phyloP scores from a whole-genome alignment of 2,329 filamentous ascomycete species.

The Tolypocladium pustulatum region DNA sequence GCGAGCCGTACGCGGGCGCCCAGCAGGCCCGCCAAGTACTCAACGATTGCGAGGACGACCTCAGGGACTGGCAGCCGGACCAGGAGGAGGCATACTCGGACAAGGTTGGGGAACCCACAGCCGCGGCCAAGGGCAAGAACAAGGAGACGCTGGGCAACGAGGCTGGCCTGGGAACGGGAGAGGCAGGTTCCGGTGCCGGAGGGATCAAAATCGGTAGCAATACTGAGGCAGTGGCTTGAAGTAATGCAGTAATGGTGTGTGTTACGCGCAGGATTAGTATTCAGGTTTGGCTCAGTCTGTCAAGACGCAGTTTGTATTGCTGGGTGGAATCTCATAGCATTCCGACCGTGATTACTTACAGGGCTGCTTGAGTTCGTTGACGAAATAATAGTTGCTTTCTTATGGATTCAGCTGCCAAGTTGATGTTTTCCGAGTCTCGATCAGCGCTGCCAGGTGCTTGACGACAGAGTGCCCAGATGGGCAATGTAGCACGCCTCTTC shows the following conservation, averaged over 20 bases:
- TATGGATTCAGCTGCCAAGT: not conserved
- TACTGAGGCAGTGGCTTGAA: not conserved
- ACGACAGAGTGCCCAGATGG: not conserved
- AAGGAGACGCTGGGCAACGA: slow-evolving; percentile 10
- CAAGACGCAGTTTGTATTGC: not conserved
- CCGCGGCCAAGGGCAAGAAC: slow-evolving; percentile 15
- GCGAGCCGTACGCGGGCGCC: slow-evolving; percentile 54
- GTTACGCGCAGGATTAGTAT: not conserved
- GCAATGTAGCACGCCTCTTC: not conserved
- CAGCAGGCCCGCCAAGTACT: slow-evolving; percentile 72
- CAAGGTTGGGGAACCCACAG: slow-evolving; percentile 10
- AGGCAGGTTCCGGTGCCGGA: not conserved
- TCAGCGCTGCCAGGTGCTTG: not conserved
- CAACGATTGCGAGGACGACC: slow-evolving; percentile 83
- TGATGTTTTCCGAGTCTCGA: not conserved
- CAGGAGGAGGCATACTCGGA: slow-evolving; percentile 24
- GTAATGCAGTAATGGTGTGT: not conserved
- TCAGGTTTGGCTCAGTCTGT: not conserved
- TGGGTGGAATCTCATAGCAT: not conserved
- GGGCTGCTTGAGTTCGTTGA: not conserved
- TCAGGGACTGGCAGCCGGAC: slow-evolving; percentile 60
- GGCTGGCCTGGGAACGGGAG: not conserved
- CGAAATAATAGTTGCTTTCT: no score
- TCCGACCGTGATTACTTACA: not conserved
- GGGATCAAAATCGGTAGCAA: not conserved